These are phyloP conservation scores for Xylariales sp. DNA, from an alignment of 2,329 filamentous ascomycete species.

Conservation along the genomic window DNA sequence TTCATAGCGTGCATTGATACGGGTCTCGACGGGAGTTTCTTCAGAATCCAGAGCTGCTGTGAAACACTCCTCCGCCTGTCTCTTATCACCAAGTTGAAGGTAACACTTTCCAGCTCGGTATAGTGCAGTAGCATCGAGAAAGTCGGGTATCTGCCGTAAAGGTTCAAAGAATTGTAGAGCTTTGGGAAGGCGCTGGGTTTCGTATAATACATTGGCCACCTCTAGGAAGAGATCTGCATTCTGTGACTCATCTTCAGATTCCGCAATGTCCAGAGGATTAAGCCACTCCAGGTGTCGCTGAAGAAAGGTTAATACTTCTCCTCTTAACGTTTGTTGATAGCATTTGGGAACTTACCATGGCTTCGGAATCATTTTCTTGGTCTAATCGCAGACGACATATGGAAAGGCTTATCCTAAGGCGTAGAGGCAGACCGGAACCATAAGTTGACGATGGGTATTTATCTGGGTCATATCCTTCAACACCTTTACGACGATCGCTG, in stretches of 20 bases:
- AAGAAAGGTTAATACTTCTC: background rate
- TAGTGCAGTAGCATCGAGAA: conserved; percentile 47
- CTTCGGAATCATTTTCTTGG: conserved; percentile 62
- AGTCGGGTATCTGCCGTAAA: conserved; percentile 43
- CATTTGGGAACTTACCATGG: conserved; percentile 50
- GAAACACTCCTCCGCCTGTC: conserved; percentile 74
- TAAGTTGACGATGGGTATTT: conserved; percentile 56
- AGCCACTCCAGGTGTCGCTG: conserved; percentile 67
- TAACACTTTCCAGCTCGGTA: conserved; percentile 65
- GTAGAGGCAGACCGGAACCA: conserved; percentile 69
- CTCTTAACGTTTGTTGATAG: background rate
- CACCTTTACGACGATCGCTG: conserved; percentile 60
- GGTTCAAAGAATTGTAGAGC: conserved; percentile 55
- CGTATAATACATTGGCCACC: conserved; percentile 44
- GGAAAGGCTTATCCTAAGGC: conserved; percentile 80
- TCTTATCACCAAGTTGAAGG: conserved; percentile 55
- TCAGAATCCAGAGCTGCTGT: conserved; percentile 70
- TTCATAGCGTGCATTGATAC: conserved; percentile 70
- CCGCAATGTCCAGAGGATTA: conserved; percentile 54
- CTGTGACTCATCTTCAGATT: conserved; percentile 50
- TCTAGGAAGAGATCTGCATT: conserved; percentile 80
- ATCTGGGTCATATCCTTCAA: conserved; percentile 56
- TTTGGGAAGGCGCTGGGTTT: conserved; percentile 24
- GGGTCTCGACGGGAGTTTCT: conserved; percentile 45
- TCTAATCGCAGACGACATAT: conserved; percentile 73